Percentiles rank a stretch among this genome's conserved stretches.
Evolutionary conservation across 1,139 yeast genomes (phyloP).

Genomic region (Candida neerlandica): DNA sequence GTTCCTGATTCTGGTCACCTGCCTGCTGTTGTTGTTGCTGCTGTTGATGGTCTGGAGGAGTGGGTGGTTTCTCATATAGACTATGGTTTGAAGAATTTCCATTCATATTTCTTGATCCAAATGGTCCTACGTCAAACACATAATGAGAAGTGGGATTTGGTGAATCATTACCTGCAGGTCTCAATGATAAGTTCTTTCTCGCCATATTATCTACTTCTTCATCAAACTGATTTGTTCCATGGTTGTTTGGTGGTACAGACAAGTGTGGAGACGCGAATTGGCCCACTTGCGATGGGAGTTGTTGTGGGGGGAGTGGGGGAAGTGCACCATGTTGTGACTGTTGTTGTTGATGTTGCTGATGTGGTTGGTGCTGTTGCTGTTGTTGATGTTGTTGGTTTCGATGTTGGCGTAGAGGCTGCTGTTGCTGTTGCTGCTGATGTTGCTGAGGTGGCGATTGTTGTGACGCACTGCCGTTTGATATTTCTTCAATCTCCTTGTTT

Average conservation of each 20-base stretch:
- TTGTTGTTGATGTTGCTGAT: constrained; percentile 9
- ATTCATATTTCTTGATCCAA: constrained; percentile 14
- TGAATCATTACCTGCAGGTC: constrained; percentile 19
- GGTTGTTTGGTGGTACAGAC: constrained; percentile 1
- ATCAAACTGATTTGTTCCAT: constrained; percentile 11
- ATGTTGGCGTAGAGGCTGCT: constrained; percentile 8
- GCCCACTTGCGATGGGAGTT: constrained; percentile 1
- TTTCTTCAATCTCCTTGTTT: constrained; percentile 29
- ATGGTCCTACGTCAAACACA: constrained; percentile 20
- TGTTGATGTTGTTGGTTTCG: constrained; percentile 13
- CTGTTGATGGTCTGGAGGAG: background rate
- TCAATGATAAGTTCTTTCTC: constrained; percentile 15
- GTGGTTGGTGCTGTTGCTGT: constrained; percentile 9
- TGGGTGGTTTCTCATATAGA: constrained; percentile 9
- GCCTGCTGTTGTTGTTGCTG: constrained; percentile 5
- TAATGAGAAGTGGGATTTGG: constrained; percentile 19
- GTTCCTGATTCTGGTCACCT: constrained; percentile 4
- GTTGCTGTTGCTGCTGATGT: constrained; percentile 11
- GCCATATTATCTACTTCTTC: constrained; percentile 14
- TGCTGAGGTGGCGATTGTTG: constrained; percentile 11
- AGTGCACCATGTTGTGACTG: constrained; percentile 9
- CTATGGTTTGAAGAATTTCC: constrained; percentile 7
- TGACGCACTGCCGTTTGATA: constrained; percentile 4
- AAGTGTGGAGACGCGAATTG: constrained; percentile 1
- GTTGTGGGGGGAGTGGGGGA: constrained; percentile 5